Evolutionary conservation across 2,329 filamentous ascomycete species (phyloP), one percentile per base, ranked within the genome.

Genomic region (Neofusicoccum sp.): DNA sequence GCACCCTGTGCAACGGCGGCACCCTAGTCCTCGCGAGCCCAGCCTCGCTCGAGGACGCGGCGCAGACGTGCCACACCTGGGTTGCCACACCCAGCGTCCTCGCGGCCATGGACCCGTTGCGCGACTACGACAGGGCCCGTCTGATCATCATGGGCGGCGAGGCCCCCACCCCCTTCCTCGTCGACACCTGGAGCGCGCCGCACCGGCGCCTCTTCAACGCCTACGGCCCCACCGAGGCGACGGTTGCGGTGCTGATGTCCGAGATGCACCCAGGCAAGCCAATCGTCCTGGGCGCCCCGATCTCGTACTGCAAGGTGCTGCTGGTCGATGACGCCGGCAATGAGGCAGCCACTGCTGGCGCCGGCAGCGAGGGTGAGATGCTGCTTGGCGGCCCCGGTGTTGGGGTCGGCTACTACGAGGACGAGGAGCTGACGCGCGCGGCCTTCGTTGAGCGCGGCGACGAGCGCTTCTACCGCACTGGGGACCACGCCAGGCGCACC

Each of bases 321-420:
- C 67, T 83, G 29, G 73, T 79, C 5, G 74, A 82, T 52, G 75
- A 77, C 3, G 71, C 79, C 31, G 71, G 74, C 22, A 68, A 79
- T n/a, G 34, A 52, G 8, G 34, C 34, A 7, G 29, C 28, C n/a
- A n/a, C n/a, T n/a, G n/a, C n/a, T n/a, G 33, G 6, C 73, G 0
- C 73, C 7, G 74, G 86, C 1, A 71, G 70, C 4, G 73, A 74
- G 56, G 75, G 74, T 0, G 86, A 89, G 68, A 75, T 89, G 2
- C 79, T 87, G 3, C 82, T 89, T 37, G 85, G 88, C 67, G 85
- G 85, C 0, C 83, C 84, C 0, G 84, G 77, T 34, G 74, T 81
- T 7, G 78, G 76, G 1, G 71, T 73, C 44, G 74, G 74, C 0
- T 76, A 76, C 64, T 58, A 70, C 8, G 68, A 69, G 9, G 66